Conservation (phyloP, 2,329 filamentous ascomycete genomes). For the Pestalotiopsis sp. region DNA sequence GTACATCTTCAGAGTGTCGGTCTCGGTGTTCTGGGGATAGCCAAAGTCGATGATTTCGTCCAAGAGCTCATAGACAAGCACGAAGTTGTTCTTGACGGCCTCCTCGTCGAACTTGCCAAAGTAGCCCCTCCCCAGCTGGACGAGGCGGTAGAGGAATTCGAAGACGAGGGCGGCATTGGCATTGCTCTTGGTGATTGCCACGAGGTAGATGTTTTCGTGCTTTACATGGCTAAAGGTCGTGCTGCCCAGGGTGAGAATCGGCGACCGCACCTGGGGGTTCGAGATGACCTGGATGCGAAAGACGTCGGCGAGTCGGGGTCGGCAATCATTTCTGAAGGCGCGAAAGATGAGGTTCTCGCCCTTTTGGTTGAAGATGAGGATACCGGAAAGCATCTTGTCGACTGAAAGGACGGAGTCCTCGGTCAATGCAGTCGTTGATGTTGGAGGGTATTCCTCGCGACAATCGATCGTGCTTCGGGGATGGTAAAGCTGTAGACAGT, state of each 20-base stretch:
- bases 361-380: conserved; percentile 99
- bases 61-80: conserved; percentile 94
- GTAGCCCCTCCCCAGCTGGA: conserved; percentile 89
- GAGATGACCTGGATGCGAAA: conserved; percentile 99
- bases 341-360: conserved; percentile 99
- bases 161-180: conserved; percentile 98
- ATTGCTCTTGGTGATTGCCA: conserved; percentile 98
- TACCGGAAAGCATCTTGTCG: conserved; percentile 86
- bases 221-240: conserved; percentile 99
- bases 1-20: conserved; percentile 99
- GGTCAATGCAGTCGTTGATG: conserved; percentile 1
- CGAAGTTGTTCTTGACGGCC: conserved; percentile 99
- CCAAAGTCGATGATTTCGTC: conserved; percentile 99
- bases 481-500: not conserved
- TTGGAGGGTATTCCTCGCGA: not conserved
- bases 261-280: conserved; percentile 95
- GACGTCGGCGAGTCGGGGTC: conserved; percentile 94
- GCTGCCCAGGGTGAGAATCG: conserved; percentile 94
- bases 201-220: conserved; percentile 98
- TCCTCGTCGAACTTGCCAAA: conserved; percentile 99
- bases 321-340: conserved; percentile 97
- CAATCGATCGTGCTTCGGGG: not conserved
- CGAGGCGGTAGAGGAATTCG: conserved; percentile 93
- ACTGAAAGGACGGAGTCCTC: conserved; percentile 15
- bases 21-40: conserved; percentile 98